These are phyloP conservation scores for Xerocomellus dryophilus DNA, from an alignment of 768 basidiomycete genomes.

Conservation along the genomic window DNA sequence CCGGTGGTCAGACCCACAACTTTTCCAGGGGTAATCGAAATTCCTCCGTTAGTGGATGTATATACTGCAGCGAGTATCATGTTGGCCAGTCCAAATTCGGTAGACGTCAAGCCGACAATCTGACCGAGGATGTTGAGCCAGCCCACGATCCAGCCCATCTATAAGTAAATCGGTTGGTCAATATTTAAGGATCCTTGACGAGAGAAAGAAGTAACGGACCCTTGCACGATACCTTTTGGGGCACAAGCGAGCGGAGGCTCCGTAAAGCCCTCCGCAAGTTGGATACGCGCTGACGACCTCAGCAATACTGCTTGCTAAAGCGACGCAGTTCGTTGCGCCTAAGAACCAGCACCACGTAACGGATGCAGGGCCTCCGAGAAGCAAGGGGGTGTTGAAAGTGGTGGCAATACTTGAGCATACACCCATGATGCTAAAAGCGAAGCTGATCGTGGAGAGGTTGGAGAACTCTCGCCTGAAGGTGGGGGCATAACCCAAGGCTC, in stretches of 20 bases:
- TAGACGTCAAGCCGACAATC: constrained; percentile 31
- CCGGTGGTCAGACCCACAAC: constrained; percentile 42
- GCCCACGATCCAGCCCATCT: constrained; percentile 31
- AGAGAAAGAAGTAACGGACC: constrained; percentile 34
- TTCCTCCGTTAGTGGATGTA: constrained; percentile 30
- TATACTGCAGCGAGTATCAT: constrained; percentile 33
- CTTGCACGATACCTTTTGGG: constrained; percentile 62
- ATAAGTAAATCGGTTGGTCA: neutral
- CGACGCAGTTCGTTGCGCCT: constrained; percentile 27
- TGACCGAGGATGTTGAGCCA: constrained; percentile 35
- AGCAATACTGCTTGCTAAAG: constrained; percentile 30
- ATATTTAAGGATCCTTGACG: neutral
- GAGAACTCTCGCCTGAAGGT: constrained; percentile 45
- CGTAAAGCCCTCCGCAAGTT: constrained; percentile 44
- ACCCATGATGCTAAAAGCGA: constrained; percentile 35
- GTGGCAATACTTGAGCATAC: constrained; percentile 38
- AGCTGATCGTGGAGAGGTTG: constrained; percentile 36
- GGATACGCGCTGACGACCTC: constrained; percentile 34
- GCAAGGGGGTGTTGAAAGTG: constrained; percentile 38
- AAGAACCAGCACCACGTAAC: constrained; percentile 39
- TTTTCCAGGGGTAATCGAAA: constrained; percentile 36
- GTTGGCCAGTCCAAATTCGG: constrained; percentile 36
- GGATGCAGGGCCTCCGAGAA: constrained; percentile 36
- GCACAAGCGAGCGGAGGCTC: constrained; percentile 75
- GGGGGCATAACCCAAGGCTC: constrained; percentile 31